A percentile compares a stretch with the other conserved stretches of the same genome.
These are phyloP conservation scores for Fraxinus platypoda DNA, from an alignment of 305 asterid genomes.

Conservation along the genomic window DNA sequence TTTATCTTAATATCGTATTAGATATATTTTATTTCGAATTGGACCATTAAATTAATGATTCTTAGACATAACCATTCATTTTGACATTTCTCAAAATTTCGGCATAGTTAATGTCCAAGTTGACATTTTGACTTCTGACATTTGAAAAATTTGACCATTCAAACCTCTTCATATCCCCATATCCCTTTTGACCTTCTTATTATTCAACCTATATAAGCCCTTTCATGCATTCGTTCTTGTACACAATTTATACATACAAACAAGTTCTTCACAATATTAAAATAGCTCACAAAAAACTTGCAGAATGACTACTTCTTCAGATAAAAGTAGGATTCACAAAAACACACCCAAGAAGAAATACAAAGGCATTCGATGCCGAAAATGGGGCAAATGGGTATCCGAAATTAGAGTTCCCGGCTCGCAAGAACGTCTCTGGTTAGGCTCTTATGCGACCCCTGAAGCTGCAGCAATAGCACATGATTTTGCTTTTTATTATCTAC, in stretches of 20 bases:
- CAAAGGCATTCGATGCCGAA: constrained; percentile 75
- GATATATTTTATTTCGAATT: too few relatives aligned
- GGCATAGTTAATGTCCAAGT: too few relatives aligned
- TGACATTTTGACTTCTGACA: constrained; percentile 19
- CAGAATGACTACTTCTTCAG: constrained; percentile 50
- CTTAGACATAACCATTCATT: too few relatives aligned
- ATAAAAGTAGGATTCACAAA: constrained; percentile 24
- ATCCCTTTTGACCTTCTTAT: neutral
- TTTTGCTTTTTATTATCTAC: constrained; percentile 67
- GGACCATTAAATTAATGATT: too few relatives aligned
- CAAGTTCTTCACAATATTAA: neutral
- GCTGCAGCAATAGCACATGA: constrained; percentile 93
- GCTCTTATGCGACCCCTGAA: constrained; percentile 70
- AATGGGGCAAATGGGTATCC: constrained; percentile 98
- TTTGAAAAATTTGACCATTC: constrained; percentile 24
- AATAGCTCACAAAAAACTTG: neutral
- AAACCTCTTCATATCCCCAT: neutral
- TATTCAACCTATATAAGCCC: neutral
- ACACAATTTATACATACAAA: neutral
- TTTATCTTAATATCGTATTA: too few relatives aligned
- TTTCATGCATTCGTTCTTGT: neutral
- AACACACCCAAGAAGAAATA: constrained; percentile 27
- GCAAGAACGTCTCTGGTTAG: constrained; percentile 79
- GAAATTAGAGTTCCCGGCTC: constrained; percentile 90
- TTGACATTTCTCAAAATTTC: too few relatives aligned